These are phyloP conservation scores for Carallia pectinifolia DNA, from an alignment of 345 rosid genomes.

Conservation along the genomic window DNA sequence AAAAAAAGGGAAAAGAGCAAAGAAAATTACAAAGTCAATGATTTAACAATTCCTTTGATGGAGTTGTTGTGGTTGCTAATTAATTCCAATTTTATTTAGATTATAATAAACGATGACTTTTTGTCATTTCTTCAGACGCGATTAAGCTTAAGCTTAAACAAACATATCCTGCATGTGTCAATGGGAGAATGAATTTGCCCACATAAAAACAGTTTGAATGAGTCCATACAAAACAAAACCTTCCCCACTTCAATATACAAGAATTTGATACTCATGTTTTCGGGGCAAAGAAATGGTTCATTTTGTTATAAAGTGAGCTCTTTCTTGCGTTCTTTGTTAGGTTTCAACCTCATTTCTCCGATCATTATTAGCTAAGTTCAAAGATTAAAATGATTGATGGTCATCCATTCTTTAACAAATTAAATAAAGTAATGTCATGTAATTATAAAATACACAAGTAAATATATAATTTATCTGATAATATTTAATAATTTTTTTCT, in stretches of 20 bases:
- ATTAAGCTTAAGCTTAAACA: slow-evolving; percentile 14
- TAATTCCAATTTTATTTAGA: not conserved
- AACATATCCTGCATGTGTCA: slow-evolving; percentile 30
- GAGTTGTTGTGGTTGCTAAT: slow-evolving; percentile 22
- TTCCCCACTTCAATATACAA: not conserved
- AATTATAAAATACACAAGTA: no score
- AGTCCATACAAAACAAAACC: not conserved
- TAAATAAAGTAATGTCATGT: no score
- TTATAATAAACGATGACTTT: slow-evolving; percentile 7
- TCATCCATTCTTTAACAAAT: no score
- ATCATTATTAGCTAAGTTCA: no score
- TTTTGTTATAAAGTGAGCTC: no score
- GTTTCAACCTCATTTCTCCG: no score
- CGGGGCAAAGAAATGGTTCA: no score
- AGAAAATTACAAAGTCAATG: not conserved
- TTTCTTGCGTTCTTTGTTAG: no score
- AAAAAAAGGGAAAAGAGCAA: slow-evolving; percentile 6
- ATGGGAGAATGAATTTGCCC: slow-evolving; percentile 29
- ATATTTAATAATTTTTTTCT: no score
- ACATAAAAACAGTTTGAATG: slow-evolving; percentile 5
- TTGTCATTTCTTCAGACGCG: not conserved
- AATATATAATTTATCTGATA: no score
- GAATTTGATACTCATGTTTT: not conserved
- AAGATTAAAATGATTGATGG: no score
- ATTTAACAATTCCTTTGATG: slow-evolving; percentile 8